Conservation (phyloP, 208 protist species). For the Wallacemonas rigidus region DNA sequence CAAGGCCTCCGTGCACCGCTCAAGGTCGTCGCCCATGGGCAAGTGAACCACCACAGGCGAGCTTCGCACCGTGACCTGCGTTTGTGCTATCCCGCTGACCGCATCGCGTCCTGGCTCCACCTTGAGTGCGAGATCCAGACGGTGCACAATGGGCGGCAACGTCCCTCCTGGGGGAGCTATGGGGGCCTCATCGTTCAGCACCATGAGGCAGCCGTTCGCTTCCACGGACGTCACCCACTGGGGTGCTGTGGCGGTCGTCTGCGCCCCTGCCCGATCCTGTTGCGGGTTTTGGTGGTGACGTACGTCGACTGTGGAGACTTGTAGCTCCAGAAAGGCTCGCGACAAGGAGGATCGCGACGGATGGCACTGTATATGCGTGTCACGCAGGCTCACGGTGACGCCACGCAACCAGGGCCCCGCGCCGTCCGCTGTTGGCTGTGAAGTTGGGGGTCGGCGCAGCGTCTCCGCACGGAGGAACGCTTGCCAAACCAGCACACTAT, state of each 20-base stretch:
- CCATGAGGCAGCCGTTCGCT: not conserved
- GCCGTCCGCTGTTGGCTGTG: not conserved
- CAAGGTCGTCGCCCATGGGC: conserved; percentile 32
- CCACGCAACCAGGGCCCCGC: not conserved
- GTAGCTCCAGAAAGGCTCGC: not conserved
- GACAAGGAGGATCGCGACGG: not conserved
- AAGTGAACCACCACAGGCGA: conserved; percentile 19
- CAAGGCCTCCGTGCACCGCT: conserved; percentile 35
- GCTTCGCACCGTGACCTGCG: not conserved
- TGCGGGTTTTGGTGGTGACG: not conserved
- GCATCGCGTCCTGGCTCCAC: conserved; percentile 7
- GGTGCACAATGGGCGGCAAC: not conserved
- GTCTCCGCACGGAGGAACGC: conserved; percentile 1
- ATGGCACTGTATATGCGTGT: conserved; percentile 2
- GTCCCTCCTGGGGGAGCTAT: not conserved
- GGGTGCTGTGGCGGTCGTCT: not conserved
- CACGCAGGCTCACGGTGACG: not conserved
- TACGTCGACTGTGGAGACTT: not conserved
- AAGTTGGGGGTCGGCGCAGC: too few species aligned
- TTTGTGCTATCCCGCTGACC: not conserved
- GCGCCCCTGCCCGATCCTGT: too few species aligned
- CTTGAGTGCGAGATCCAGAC: not conserved
- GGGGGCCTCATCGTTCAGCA: not conserved
- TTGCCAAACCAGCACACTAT: conserved; percentile 9
- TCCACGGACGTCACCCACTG: conserved; percentile 1